phyloP scores from a whole-genome alignment of 2,329 filamentous ascomycete genomes.

The Botrytis aclada region DNA sequence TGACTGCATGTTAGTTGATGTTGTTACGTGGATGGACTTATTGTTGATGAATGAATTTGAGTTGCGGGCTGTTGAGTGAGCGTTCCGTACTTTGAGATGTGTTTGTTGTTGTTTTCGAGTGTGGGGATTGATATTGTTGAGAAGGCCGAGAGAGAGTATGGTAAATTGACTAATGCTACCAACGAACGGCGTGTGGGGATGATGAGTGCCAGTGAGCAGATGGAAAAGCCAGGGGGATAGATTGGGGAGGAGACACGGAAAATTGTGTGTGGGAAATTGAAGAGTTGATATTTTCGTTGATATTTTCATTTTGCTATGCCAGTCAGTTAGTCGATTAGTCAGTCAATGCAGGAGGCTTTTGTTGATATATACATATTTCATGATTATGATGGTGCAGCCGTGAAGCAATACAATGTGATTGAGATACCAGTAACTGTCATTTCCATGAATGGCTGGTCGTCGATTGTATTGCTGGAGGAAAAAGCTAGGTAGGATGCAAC shows the following conservation, averaged over 20 bases:
- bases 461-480: not conserved
- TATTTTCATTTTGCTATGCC: not conserved
- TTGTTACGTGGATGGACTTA: not conserved
- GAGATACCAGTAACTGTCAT: not conserved
- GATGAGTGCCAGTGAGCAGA: not conserved
- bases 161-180: not conserved
- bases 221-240: not conserved
- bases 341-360: slow-evolving; percentile 21
- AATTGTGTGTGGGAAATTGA: not conserved
- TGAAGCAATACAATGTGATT: not conserved
- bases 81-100: not conserved
- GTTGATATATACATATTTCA: not conserved
- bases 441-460: no score
- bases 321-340: slow-evolving; percentile 18
- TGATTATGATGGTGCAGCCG: not conserved
- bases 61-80: slow-evolving; percentile 1
- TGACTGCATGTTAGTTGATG: slow-evolving; percentile 11
- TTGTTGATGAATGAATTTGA: slow-evolving; percentile 9
- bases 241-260: not conserved
- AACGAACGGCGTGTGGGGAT: slow-evolving; percentile 4
- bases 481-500: not conserved
- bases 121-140: not conserved
- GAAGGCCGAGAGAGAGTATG: not conserved
- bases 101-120: slow-evolving; percentile 6
- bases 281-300: not conserved